Base-by-base conservation (phyloP, 192 early-diverging fungal genomes). In the Nowakowskiella sp. region DNA sequence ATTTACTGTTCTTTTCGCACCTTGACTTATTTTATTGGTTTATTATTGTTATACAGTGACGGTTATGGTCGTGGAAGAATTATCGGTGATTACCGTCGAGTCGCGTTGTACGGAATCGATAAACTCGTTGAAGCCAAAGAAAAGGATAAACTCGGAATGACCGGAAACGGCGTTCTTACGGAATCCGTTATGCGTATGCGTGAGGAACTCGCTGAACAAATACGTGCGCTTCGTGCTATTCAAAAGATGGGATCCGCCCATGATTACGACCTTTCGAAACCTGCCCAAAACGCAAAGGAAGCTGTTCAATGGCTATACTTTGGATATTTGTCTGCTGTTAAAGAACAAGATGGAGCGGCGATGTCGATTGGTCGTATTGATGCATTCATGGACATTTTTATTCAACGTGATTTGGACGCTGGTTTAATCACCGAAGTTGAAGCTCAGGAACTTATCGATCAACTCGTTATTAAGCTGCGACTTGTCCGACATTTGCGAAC, bases 371-470 rank as follows among this genome's bases (percentile, higher is more conserved):
- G 56, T 25, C 56, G 56, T 22, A 21, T 57, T 22, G 56, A 57
- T 52, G 53, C 56, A 4, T 57, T 57, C 56, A 33, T 57, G n/a
- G 56, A 57, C 58, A 23, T 57, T 21, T 57, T 59, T 58, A 57
- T 58, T 16, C 23, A 58, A 31, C 29, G 44, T 31, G 56, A 58
- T 59, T 44, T 58, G 27, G 59, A 23, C 22, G 58, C 53, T 26
- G 56, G 56, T 10, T 33, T 28, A 19, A 21, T 57, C 22, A 57
- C 59, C 1, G 56, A 57, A 30, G 55, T 44, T 22, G 55, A 57
- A 30, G 56, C 56, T 24, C 56, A 57, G 33, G 56, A 57, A 24
- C 29, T 57, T 32, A 57, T 57, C 31, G 56, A 57, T 30, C 56
- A 57, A n/a, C 39, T 57, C 7, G 58, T 57, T 21, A 57, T 57